Evolutionary conservation across 371 early-diverging fungal species (phyloP), one percentile per base, ranked within the genome.

Genomic region (Actinomucor elegans): DNA sequence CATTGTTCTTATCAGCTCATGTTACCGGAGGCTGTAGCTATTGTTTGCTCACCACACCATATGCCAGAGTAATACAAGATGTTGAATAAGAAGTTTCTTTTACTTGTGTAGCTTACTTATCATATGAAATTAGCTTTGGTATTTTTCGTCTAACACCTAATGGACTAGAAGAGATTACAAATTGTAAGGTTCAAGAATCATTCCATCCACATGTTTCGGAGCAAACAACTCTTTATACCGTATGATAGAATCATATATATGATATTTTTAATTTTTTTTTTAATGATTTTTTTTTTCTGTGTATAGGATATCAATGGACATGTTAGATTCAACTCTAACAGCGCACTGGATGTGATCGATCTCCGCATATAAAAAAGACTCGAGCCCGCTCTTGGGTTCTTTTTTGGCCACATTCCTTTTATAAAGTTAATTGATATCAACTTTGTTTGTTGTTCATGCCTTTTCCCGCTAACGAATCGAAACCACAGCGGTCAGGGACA

Each of bases 21-120:
- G 87, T 73, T 95, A 2, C 93, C 94, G 5, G 95, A 95, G 57
- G 94, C 95, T n/a, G 87, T 95, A 36, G 95, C 95, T 12, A 91
- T 95, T 43, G 95, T 95, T 5, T 86, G 92, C 50, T 75, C 94
- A 2, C 95, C 94, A 1, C 81, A 73, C 31, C 76, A 89, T 40
- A 69, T 71, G 4, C 91, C 89, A 45, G 76, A 73, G 83, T 86
- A 81, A 48, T 26, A 43, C 24, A 26, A 26, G n/a, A n/a, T n/a
- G n/a, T n/a, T n/a, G n/a, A n/a, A n/a, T n/a, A n/a, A 37, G 17
- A 48, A 20, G 27, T 26, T 23, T 23, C 11, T n/a, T n/a, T n/a
- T n/a, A n/a, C n/a, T 37, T 23, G 24, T 28, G 21, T 18, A 36
- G 18, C 26, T 26, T 27, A 15, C 4, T 6, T 6, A 12, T 11